Evolutionary conservation across 2,329 filamentous ascomycete species (phyloP).

Genomic region (Diplocarpon mali): DNA sequence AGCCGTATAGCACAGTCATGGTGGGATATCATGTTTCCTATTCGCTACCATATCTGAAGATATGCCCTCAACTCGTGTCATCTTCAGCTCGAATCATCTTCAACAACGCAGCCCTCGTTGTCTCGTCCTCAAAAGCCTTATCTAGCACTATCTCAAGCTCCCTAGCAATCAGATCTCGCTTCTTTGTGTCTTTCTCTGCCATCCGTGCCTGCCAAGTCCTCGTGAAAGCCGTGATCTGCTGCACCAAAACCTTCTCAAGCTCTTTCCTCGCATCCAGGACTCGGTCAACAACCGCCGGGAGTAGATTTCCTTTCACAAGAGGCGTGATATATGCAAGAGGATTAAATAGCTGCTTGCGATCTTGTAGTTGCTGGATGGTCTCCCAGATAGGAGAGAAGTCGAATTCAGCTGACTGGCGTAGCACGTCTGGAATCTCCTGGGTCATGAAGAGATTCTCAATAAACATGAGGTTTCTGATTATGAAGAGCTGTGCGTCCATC

Average conservation of each 20-base stretch:
- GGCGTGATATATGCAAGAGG: slow-evolving; percentile 33
- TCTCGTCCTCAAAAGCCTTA: slow-evolving; percentile 37
- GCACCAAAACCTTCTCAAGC: slow-evolving; percentile 49
- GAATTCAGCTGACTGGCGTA: slow-evolving; percentile 41
- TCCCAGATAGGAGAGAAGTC: slow-evolving; percentile 57
- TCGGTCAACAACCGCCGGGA: slow-evolving; percentile 30
- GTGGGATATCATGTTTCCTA: no score
- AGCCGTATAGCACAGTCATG: no score
- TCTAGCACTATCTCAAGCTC: slow-evolving; percentile 47
- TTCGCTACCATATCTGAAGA: neutral
- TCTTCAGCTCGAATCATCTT: slow-evolving; percentile 26
- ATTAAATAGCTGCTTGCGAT: slow-evolving; percentile 40
- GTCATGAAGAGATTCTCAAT: slow-evolving; percentile 94
- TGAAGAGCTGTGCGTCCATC: slow-evolving; percentile 77
- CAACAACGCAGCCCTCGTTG: slow-evolving; percentile 24
- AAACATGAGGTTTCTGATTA: slow-evolving; percentile 87
- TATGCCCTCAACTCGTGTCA: neutral
- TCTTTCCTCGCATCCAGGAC: slow-evolving; percentile 51
- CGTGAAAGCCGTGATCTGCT: slow-evolving; percentile 53
- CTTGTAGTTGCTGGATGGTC: slow-evolving; percentile 39
- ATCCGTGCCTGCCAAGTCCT: slow-evolving; percentile 43
- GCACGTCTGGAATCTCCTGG: slow-evolving; percentile 72
- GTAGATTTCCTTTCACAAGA: slow-evolving; percentile 31
- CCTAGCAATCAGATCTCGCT: slow-evolving; percentile 37
- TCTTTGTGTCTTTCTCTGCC: slow-evolving; percentile 33